Conservation (phyloP, 495 filamentous ascomycete species). For the Filosporella fistucella region DNA sequence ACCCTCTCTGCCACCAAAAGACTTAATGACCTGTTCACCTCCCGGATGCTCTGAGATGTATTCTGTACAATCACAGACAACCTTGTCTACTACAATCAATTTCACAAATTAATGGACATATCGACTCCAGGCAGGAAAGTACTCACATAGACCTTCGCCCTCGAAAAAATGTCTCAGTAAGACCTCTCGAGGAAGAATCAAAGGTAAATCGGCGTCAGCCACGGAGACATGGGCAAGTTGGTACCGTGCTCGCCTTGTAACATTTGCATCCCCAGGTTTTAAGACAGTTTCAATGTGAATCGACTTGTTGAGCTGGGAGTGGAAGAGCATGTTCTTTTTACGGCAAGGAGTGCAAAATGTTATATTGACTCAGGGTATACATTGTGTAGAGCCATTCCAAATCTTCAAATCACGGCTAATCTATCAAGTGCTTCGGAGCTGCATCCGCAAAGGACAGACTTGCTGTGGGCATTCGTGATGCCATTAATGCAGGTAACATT, state of each 20-base stretch:
- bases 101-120: no score
- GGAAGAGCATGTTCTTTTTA: conserved; percentile 45
- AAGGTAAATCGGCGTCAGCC: no score
- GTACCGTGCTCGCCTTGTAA: no score
- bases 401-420: neutral
- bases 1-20: conserved; percentile 7
- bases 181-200: no score
- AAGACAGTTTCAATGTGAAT: no score
- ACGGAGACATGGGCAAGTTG: no score
- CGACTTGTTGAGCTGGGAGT: conserved; percentile 34
- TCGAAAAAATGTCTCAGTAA: no score
- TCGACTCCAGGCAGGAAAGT: no score
- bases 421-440: conserved; percentile 37
- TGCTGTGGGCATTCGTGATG: conserved; percentile 46
- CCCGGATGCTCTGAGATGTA: conserved; percentile 10
- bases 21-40: conserved; percentile 8
- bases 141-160: no score
- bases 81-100: conserved; percentile 8
- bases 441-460: conserved; percentile 45
- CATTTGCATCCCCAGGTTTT: no score
- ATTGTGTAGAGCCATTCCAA: conserved; percentile 27
- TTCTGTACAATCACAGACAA: conserved; percentile 8
- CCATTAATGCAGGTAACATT: conserved; percentile 50
- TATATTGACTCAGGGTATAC: conserved; percentile 43
- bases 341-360: conserved; percentile 35